Evolutionary conservation across 306 rosid genomes (phyloP).

Genomic region (Ormosia semicastrata): DNA sequence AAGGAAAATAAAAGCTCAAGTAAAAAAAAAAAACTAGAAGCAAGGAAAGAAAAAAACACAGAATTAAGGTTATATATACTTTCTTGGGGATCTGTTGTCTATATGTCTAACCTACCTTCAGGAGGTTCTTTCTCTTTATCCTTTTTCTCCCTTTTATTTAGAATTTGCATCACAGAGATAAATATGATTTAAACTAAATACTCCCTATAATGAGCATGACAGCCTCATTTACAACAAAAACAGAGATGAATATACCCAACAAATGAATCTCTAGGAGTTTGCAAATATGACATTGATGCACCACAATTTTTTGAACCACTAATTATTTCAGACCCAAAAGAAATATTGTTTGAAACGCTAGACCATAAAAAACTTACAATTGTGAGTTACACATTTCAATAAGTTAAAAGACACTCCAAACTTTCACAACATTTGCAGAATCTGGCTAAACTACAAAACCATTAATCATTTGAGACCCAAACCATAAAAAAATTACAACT

Average conservation of each 20-base stretch:
- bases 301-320: neutral
- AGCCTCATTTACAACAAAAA: neutral
- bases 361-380: too few species aligned
- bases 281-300: neutral
- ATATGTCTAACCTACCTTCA: neutral
- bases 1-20: neutral
- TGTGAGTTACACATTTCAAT: too few species aligned
- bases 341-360: too few species aligned
- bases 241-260: neutral
- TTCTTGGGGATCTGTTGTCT: too few species aligned
- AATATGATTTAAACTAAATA: neutral
- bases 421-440: too few species aligned
- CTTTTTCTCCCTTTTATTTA: neutral
- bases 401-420: too few species aligned
- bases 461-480: too few species aligned
- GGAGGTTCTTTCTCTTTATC: neutral
- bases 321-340: too few species aligned
- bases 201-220: neutral
- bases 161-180: neutral
- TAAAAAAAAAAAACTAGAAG: neutral
- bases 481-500: too few species aligned
- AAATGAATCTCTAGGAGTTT: neutral
- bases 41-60: too few species aligned
- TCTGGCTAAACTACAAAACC: too few species aligned
- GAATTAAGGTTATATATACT: too few species aligned